Evolutionary conservation across 345 rosid genomes (phyloP), one percentile per base, ranked within the genome.

Genomic region (Isatis tinctoria): DNA sequence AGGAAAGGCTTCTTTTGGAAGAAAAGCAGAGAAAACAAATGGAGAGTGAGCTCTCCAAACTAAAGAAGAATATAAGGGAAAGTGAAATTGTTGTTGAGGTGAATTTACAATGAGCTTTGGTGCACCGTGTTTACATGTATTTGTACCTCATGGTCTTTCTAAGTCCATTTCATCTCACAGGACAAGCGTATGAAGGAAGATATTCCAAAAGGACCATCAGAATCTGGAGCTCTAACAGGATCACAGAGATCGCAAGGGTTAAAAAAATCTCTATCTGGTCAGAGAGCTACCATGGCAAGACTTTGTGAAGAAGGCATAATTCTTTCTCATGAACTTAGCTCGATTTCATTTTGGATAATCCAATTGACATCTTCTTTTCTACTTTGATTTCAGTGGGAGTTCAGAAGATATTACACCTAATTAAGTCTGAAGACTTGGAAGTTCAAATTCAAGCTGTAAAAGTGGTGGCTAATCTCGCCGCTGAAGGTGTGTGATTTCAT

Each of bases 391-490:
- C 83, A 94, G 97, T 94, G 58, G 97, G 98, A 62, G 80, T 94
- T 64, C 89, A 85, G 74, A 94, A 89, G 87, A 91, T 94, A 80
- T 24, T 94, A 68, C 90, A 87, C 37, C 75, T 91, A 72, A 78
- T 91, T 71, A 58, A 81, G 69, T 94, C 98, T 74, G 96, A 89
- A 75, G 98, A 94, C 74, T 45, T 73, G 16, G 96, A 91, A 51
- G 91, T 94, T 73, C 98, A 91, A 83, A 87, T 84, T 68, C 97
- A 91, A 80, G 97, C 93, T 7, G 93, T 91, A 54, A 94, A 94
- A 82, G 94, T 91, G 67, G 87, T 94, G 69, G 98, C 98, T 47
- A 94, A 94, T 82, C 91, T 94, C 69, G 98, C 98, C 26, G 96
- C 96, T 40, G 98, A 94, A 91, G 98, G 98, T 91, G 73, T 20